Conservation (phyloP, 1,284 basidiomycete species). For the Thecaphora thlaspeos region DNA sequence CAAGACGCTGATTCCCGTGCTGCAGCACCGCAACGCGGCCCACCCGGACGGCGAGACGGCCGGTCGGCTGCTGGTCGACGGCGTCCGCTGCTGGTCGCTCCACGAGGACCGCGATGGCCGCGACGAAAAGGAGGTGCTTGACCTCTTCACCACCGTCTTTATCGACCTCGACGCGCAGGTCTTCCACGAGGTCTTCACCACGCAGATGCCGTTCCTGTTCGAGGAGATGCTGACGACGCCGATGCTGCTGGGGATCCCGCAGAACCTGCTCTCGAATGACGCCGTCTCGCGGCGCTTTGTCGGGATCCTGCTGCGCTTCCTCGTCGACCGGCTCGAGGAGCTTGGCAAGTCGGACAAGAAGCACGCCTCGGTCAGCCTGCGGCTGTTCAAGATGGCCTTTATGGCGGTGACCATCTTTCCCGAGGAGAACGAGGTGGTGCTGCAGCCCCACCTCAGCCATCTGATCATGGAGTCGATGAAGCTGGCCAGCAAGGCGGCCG, state of each 20-base stretch:
- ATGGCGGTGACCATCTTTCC: conserved; percentile 80
- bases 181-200: conserved; percentile 54
- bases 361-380: conserved; percentile 71
- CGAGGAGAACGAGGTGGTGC: conserved; percentile 79
- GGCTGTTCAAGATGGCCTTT: conserved; percentile 96
- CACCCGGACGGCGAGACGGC: conserved; percentile 83
- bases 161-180: conserved; percentile 60
- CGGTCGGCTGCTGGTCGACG: conserved; percentile 81
- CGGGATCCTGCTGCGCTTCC: conserved; percentile 83
- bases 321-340: conserved; percentile 75
- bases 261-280: conserved; percentile 81
- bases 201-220: conserved; percentile 51
- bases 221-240: conserved; percentile 64
- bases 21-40: conserved; percentile 77
- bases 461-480: conserved; percentile 97
- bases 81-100: conserved; percentile 78
- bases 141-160: conserved; percentile 68
- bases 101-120: conserved; percentile 71
- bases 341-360: conserved; percentile 82
- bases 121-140: conserved; percentile 83
- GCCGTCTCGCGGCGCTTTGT: conserved; percentile 84
- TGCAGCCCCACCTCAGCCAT: conserved; percentile 88
- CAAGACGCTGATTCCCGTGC: conserved; percentile 74
- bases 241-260: conserved; percentile 79
- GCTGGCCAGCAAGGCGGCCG: conserved; percentile 83